Evolutionary conservation across 352 stramenopile species (phyloP), one percentile per base, ranked within the genome.

Genomic region (Phytophthora capsici): DNA sequence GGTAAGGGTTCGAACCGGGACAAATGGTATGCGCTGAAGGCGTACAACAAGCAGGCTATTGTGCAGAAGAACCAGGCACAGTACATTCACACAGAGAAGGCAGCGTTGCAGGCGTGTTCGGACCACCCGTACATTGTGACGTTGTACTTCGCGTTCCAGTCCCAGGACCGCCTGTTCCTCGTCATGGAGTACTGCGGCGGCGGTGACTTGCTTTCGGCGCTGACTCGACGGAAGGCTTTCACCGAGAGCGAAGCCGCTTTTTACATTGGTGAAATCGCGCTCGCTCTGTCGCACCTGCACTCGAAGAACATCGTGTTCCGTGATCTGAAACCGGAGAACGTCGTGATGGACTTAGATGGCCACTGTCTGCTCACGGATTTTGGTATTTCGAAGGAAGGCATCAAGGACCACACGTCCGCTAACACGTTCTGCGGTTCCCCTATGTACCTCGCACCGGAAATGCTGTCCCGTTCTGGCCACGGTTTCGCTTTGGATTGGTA

Each of bases 241-340:
- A 91, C 82, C 2, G 85, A 94, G 53, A 76, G 73, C 10, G 84
- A 93, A 46, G 87, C 87, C 0, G 82, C 82, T 6, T 95, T 95
- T 62, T 95, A 95, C 79, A 93, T 94, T 55, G 85, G 82, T 48
- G 83, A 95, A 57, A 94, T 95, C 26, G 81, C 81, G 43, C 62
- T 95, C 7, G 87, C 87, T 17, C 49, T 95, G 53, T 92, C 84
- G 40, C 86, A 94, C 50, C 66, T 95, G 65, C 87, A 95, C 68
- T 93, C 85, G 25, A 93, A 93, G 75, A 89, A 89, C 57, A 95
- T 95, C 63, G 85, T 94, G 2, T 95, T 93, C 77, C 87, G 87
- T 63, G 87, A 95, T 56, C 64, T 95, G 19, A 95, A 95, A 65
- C 87, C 84, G 0, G 87, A 95, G 51, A 95, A 95, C 51, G 84